Evolutionary conservation across 345 rosid genomes (phyloP).

Genomic region (Zanthoxylum bungeanum): DNA sequence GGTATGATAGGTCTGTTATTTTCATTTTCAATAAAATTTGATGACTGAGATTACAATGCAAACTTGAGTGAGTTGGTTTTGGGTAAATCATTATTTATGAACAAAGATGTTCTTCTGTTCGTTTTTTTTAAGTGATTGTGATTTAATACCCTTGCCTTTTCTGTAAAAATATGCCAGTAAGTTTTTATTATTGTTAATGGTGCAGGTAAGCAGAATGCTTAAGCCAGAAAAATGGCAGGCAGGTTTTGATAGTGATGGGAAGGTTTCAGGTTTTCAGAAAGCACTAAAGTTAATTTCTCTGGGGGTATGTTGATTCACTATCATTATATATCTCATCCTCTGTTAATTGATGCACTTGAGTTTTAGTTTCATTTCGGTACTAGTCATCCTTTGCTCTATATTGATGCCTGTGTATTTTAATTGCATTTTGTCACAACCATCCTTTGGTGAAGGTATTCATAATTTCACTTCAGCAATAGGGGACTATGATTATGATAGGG

Average conservation of each 20-base stretch:
- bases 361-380: not conserved
- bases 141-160: not conserved
- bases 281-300: constrained; percentile 66
- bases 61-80: not conserved
- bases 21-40: not conserved
- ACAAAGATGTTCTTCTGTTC: not conserved
- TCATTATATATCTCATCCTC: not conserved
- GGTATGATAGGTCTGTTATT: not conserved
- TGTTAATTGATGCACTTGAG: not conserved
- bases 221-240: constrained; percentile 89
- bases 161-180: constrained; percentile 1
- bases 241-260: constrained; percentile 73
- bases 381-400: not conserved
- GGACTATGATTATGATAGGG: not conserved
- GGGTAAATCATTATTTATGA: not conserved
- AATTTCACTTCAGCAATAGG: not conserved
- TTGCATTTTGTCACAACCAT: too few species aligned
- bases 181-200: constrained; percentile 17
- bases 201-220: constrained; percentile 76
- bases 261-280: constrained; percentile 71
- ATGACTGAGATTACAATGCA: not conserved
- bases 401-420: too few species aligned
- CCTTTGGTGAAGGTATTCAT: not conserved
- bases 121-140: not conserved
- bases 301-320: constrained; percentile 57